These are phyloP conservation scores for Leavenworthia alabamica DNA, from an alignment of 345 rosid genomes.

Conservation along the genomic window DNA sequence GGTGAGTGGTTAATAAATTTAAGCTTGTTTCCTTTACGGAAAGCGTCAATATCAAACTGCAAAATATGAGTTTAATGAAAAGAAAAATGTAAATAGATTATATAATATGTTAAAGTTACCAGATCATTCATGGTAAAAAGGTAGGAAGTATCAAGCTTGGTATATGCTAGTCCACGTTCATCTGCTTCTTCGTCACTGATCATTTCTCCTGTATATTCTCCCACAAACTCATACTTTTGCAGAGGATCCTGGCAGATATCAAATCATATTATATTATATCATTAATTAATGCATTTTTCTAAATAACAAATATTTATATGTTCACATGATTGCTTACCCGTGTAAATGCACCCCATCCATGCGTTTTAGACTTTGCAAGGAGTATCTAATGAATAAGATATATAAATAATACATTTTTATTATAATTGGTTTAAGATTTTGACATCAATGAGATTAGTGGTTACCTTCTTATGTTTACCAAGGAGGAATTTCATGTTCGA, in stretches of 20 bases:
- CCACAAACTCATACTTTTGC: constrained; percentile 74
- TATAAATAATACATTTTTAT: not conserved
- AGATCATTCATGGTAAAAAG: constrained; percentile 88
- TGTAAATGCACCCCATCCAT: constrained; percentile 97
- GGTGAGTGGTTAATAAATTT: constrained; percentile 84
- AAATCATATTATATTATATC: not conserved
- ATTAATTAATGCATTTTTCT: no score
- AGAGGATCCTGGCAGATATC: constrained; percentile 55
- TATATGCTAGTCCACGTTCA: constrained; percentile 74
- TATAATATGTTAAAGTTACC: constrained; percentile 34
- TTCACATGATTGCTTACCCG: constrained; percentile 41
- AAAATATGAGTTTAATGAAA: not conserved
- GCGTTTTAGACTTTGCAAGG: constrained; percentile 64
- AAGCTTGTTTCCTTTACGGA: constrained; percentile 84
- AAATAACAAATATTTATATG: no score
- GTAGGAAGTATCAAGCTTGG: constrained; percentile 63
- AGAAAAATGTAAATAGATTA: not conserved
- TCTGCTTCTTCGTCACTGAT: constrained; percentile 73
- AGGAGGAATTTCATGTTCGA: constrained; percentile 82
- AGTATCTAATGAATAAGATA: constrained; percentile 49
- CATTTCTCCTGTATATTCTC: constrained; percentile 94
- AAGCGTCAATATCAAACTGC: constrained; percentile 81
- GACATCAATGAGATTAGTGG: not conserved
- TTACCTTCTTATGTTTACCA: constrained; percentile 73
- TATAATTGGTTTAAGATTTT: not conserved